phyloP scores from a whole-genome alignment of 352 stramenopile species.

The Phytophthora capsici region DNA sequence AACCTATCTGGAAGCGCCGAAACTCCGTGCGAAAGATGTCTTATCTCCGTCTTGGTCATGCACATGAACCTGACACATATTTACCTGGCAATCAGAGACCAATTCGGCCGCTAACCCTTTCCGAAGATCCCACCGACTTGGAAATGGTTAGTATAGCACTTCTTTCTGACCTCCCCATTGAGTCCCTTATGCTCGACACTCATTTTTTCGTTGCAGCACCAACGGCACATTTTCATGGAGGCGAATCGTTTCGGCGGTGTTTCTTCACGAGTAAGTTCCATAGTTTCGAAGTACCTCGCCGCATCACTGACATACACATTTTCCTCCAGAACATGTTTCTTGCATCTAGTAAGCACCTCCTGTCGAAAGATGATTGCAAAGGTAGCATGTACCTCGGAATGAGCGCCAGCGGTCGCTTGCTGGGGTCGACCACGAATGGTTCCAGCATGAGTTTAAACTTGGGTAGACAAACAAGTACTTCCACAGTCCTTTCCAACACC shows the following conservation, averaged over 20 bases:
- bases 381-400: conserved; percentile 44
- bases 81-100: conserved; percentile 38
- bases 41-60: neutral
- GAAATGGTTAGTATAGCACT: conserved; percentile 49
- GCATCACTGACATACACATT: neutral
- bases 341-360: conserved; percentile 49
- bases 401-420: conserved; percentile 26
- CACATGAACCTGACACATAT: conserved; percentile 3
- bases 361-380: conserved; percentile 34
- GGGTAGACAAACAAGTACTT: conserved; percentile 18
- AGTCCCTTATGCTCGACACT: neutral
- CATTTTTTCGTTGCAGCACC: conserved; percentile 37
- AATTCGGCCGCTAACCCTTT: conserved; percentile 45
- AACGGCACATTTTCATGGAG: conserved; percentile 71
- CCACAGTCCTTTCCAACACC: conserved; percentile 14
- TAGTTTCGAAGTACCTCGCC: neutral
- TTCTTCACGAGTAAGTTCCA: conserved; percentile 47
- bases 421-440: conserved; percentile 27
- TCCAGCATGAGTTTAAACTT: conserved; percentile 30
- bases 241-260: conserved; percentile 58
- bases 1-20: conserved; percentile 56
- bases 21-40: conserved; percentile 34
- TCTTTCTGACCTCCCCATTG: neutral
- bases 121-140: conserved; percentile 54
- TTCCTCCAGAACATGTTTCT: conserved; percentile 50